A percentile compares a stretch with the other conserved stretches of the same genome.
These are phyloP conservation scores for Fusarium decemcellulare DNA, from an alignment of 2,329 filamentous ascomycete species.

Conservation along the genomic window DNA sequence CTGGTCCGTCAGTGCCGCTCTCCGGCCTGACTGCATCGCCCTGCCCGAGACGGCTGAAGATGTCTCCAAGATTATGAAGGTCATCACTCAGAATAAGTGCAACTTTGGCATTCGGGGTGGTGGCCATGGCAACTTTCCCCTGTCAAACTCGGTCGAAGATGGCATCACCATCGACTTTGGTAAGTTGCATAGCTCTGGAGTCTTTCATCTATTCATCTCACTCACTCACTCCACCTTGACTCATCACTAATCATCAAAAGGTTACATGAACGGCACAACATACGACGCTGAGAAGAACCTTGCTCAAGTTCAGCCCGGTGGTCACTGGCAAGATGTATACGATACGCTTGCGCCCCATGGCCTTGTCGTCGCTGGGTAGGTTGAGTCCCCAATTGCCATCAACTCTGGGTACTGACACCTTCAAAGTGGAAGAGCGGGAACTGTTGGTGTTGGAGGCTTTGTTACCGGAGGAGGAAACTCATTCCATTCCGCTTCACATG, in stretches of 20 bases:
- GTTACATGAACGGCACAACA: slow-evolving; percentile 49
- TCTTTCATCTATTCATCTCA: neutral
- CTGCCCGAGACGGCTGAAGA: slow-evolving; percentile 52
- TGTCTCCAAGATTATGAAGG: slow-evolving; percentile 53
- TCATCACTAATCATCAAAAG: slow-evolving; percentile 20
- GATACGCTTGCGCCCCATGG: slow-evolving; percentile 50
- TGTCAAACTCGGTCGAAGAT: slow-evolving; percentile 53
- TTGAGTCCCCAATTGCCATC: neutral
- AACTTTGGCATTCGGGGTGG: slow-evolving; percentile 57
- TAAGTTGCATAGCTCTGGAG: slow-evolving; percentile 7
- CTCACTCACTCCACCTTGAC: neutral
- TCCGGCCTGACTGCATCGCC: slow-evolving; percentile 54
- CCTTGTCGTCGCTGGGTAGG: slow-evolving; percentile 49
- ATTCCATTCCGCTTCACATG: slow-evolving; percentile 51
- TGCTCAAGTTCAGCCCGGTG: slow-evolving; percentile 53
- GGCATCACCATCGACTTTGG: slow-evolving; percentile 57
- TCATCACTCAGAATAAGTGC: slow-evolving; percentile 49
- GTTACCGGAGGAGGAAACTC: slow-evolving; percentile 55
- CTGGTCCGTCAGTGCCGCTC: slow-evolving; percentile 54
- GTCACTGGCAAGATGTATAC: slow-evolving; percentile 56
- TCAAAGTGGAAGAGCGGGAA: slow-evolving; percentile 51
- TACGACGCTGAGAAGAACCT: slow-evolving; percentile 48
- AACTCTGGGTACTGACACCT: neutral
- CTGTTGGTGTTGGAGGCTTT: slow-evolving; percentile 54
- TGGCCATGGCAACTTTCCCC: slow-evolving; percentile 52